phyloP scores from a whole-genome alignment of 208 protist genomes.

The Wallacemonas rigidus region DNA sequence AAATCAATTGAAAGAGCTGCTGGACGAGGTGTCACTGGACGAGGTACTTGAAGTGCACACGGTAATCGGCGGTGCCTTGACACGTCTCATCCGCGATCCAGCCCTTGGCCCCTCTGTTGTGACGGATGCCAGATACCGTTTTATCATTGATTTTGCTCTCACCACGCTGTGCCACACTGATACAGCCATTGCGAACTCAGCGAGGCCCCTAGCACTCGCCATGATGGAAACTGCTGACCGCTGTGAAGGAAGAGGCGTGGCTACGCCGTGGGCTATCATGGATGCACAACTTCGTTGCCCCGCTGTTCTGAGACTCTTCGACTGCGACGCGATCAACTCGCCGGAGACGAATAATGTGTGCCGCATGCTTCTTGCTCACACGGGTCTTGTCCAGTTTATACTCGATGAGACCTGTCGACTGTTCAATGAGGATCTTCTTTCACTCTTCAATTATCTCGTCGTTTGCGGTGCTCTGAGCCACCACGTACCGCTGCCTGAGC shows the following conservation, averaged over 20 bases:
- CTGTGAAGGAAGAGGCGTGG: constrained; percentile 14
- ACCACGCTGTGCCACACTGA: constrained; percentile 21
- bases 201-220: constrained; percentile 23
- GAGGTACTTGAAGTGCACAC: constrained; percentile 55
- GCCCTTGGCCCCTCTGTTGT: not conserved
- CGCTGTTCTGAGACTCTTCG: constrained; percentile 66
- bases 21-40: constrained; percentile 43
- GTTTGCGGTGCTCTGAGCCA: constrained; percentile 62
- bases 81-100: constrained; percentile 23
- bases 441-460: constrained; percentile 77
- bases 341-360: constrained; percentile 42
- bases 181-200: constrained; percentile 23
- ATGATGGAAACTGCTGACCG: constrained; percentile 24
- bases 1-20: constrained; percentile 23
- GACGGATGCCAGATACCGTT: not conserved
- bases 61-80: constrained; percentile 36
- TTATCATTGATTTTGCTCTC: constrained; percentile 8
- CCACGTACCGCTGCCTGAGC: constrained; percentile 26
- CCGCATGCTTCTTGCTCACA: constrained; percentile 41
- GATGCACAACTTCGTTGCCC: constrained; percentile 46
- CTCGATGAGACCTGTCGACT: constrained; percentile 35
- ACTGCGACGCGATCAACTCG: constrained; percentile 56
- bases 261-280: constrained; percentile 34
- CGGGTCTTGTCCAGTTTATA: constrained; percentile 53
- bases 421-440: constrained; percentile 60